These are phyloP conservation scores for Candida sonorensis DNA, from an alignment of 805 yeast species.

Conservation along the genomic window DNA sequence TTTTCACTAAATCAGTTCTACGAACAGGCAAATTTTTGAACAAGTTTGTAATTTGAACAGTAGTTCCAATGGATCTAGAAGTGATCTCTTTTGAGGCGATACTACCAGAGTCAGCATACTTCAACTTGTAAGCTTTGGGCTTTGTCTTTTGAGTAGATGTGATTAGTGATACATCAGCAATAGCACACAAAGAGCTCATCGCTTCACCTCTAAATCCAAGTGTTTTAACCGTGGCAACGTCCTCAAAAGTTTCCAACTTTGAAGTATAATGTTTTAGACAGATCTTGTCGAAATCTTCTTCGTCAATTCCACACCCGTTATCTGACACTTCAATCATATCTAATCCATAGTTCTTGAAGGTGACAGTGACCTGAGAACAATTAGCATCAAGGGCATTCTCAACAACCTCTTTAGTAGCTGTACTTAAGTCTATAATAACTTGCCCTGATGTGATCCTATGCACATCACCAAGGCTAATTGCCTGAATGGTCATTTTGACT, in stretches of 20 bases:
- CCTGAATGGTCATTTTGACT: constrained; percentile 25
- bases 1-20: constrained; percentile 61
- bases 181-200: constrained; percentile 58
- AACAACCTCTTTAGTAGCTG: constrained; percentile 77
- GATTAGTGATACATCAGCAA: constrained; percentile 39
- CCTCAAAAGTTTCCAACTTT: constrained; percentile 51
- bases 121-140: constrained; percentile 54
- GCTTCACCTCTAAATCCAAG: constrained; percentile 84
- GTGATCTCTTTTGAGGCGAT: constrained; percentile 30
- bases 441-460: constrained; percentile 87
- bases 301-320: constrained; percentile 59
- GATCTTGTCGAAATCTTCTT: constrained; percentile 43
- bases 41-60: constrained; percentile 47
- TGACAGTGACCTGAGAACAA: constrained; percentile 60
- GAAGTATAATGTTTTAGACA: constrained; percentile 66
- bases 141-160: constrained; percentile 42
- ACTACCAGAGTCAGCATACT: constrained; percentile 49
- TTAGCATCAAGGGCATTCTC: constrained; percentile 85
- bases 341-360: constrained; percentile 64
- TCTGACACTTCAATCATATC: constrained; percentile 64
- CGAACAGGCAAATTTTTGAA: constrained; percentile 79
- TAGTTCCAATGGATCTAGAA: constrained; percentile 66
- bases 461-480: constrained; percentile 47
- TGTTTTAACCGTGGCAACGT: constrained; percentile 42
- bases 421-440: constrained; percentile 72